Percentiles rank a stretch among this genome's conserved stretches.
Conservation (phyloP, 306 rosid genomes). For the Quercus mongolica region DNA sequence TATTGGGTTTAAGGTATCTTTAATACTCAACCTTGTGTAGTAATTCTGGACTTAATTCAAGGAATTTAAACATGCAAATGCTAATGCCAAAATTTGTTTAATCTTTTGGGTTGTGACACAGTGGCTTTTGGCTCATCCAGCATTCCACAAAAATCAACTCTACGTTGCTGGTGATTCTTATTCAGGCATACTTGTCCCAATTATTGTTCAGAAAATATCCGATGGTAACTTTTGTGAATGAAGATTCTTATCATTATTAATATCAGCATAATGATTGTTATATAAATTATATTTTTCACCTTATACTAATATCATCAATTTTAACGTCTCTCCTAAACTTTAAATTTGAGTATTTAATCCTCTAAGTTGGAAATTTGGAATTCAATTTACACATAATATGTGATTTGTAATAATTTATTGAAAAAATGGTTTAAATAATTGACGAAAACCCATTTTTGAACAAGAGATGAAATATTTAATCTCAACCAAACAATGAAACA, state of each 20-base stretch:
- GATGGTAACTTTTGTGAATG: conserved; percentile 28
- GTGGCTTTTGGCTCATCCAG: conserved; percentile 44
- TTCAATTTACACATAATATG: too few species aligned
- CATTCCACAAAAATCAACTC: conserved; percentile 26
- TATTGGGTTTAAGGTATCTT: not conserved
- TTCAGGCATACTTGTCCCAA: conserved; percentile 29
- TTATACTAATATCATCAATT: too few species aligned
- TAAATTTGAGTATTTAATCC: too few species aligned
- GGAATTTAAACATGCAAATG: not conserved
- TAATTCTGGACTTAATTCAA: not conserved
- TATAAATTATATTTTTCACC: too few species aligned
- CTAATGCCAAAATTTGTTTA: not conserved
- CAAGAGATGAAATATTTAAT: too few species aligned
- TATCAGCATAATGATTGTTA: not conserved
- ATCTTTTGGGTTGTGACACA: conserved; percentile 10
- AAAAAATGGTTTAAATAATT: too few species aligned
- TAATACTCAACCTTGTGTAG: not conserved
- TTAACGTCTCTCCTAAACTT: too few species aligned
- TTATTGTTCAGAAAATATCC: conserved; percentile 28
- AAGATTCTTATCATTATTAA: not conserved
- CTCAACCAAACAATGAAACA: too few species aligned
- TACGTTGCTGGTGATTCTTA: conserved; percentile 57
- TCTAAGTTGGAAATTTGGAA: too few species aligned
- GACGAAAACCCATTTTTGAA: too few species aligned
- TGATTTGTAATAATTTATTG: too few species aligned